phyloP scores from a whole-genome alignment of 805 yeast species.

The Hanseniaspora meyeri region DNA sequence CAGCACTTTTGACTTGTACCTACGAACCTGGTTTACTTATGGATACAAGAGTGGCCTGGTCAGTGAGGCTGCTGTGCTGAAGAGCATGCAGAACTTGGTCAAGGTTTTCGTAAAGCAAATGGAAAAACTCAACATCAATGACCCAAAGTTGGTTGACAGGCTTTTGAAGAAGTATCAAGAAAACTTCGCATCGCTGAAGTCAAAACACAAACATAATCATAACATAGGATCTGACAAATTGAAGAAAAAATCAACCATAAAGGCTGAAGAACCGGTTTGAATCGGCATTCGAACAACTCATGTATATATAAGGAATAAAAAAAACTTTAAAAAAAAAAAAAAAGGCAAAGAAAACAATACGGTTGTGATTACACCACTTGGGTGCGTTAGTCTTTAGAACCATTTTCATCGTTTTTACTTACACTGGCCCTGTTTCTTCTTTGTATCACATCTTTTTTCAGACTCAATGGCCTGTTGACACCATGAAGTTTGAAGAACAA shows the following conservation, averaged over 20 bases:
- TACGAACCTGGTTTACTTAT: background rate
- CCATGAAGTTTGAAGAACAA: slow-evolving; percentile 83
- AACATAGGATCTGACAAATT: background rate
- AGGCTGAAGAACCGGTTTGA: background rate
- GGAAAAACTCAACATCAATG: background rate
- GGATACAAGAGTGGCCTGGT: background rate
- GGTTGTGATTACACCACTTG: too few relatives aligned
- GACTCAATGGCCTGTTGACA: slow-evolving; percentile 74
- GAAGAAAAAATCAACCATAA: too few relatives aligned
- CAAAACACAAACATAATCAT: background rate
- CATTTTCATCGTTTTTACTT: background rate
- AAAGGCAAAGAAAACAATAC: too few relatives aligned
- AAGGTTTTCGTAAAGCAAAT: background rate
- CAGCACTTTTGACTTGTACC: background rate
- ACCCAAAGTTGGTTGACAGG: background rate
- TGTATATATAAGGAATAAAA: background rate
- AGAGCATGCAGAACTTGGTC: background rate
- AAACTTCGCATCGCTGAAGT: background rate
- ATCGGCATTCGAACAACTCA: background rate
- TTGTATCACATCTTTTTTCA: slow-evolving; percentile 85
- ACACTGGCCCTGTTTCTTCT: slow-evolving; percentile 53
- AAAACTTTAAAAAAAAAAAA: too few relatives aligned
- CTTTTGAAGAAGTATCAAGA: background rate
- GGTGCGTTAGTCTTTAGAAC: background rate
- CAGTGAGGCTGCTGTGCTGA: background rate